These are phyloP conservation scores for Podaxis sp. DNA, from an alignment of 768 basidiomycete genomes.

Conservation along the genomic window DNA sequence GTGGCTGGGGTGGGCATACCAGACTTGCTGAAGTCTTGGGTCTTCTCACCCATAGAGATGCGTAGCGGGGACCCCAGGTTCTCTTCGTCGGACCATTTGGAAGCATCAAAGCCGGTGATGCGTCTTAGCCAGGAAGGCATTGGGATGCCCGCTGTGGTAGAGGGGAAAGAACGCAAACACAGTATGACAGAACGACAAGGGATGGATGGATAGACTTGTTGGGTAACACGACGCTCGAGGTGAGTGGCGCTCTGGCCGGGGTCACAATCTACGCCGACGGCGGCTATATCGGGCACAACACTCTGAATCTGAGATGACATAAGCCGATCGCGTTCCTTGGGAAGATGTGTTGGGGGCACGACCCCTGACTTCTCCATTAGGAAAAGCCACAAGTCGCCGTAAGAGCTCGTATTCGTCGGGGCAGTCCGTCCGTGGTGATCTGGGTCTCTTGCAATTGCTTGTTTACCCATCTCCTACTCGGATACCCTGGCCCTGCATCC, in stretches of 20 bases:
- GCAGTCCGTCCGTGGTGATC: conserved; percentile 1
- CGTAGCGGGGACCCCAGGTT: conserved; percentile 14
- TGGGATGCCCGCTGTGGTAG: conserved; percentile 9
- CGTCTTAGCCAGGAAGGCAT: conserved; percentile 26
- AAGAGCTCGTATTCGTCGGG: conserved; percentile 5
- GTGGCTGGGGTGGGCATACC: conserved; percentile 22
- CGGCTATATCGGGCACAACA: conserved; percentile 8
- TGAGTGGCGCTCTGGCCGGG: conserved; percentile 8
- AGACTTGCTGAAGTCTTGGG: conserved; percentile 7
- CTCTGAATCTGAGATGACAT: conserved; percentile 13
- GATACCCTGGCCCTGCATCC: conserved; percentile 7
- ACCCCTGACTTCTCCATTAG: conserved; percentile 5
- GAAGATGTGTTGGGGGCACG: background rate
- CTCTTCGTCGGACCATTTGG: conserved; percentile 20
- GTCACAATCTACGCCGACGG: conserved; percentile 13
- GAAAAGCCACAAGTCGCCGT: conserved; percentile 7
- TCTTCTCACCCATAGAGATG: conserved; percentile 19
- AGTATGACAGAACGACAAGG: conserved; percentile 8
- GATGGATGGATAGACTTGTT: conserved; percentile 16
- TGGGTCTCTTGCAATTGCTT: background rate
- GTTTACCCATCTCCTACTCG: conserved; percentile 1
- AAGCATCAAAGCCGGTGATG: conserved; percentile 16
- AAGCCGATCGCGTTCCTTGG: conserved; percentile 14
- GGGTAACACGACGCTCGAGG: conserved; percentile 13
- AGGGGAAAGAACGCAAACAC: conserved; percentile 4